Conservation (phyloP, 768 basidiomycete species). For the Gelatoporia subvermispora region DNA sequence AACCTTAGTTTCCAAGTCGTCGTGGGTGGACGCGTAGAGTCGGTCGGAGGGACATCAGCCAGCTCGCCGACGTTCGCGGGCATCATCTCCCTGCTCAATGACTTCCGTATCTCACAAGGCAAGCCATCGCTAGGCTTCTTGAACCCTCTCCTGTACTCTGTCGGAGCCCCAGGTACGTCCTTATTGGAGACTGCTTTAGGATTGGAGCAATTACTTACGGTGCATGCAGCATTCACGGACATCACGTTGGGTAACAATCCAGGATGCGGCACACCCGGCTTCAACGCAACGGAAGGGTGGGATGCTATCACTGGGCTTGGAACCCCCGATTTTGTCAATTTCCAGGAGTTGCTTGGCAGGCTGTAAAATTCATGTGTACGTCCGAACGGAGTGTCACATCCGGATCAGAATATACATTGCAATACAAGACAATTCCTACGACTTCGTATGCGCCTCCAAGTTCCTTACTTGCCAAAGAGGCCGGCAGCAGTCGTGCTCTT, state of each 20-base stretch:
- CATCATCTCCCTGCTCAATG: constrained; percentile 32
- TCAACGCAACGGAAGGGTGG: constrained; percentile 20
- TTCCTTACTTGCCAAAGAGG: constrained; percentile 26
- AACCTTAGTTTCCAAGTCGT: constrained; percentile 48
- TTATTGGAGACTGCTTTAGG: constrained; percentile 12
- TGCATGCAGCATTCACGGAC: constrained; percentile 6
- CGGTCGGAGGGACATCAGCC: constrained; percentile 42
- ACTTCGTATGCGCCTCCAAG: no score
- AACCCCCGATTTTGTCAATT: constrained; percentile 27
- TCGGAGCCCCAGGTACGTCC: constrained; percentile 5
- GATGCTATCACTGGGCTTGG: constrained; percentile 29
- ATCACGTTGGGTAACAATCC: constrained; percentile 21
- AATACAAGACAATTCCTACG: no score
- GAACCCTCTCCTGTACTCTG: constrained; percentile 22
- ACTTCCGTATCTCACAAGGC: constrained; percentile 27
- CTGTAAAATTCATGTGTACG: no score
- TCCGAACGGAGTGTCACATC: no score
- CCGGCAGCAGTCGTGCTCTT: constrained; percentile 42
- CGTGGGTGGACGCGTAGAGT: constrained; percentile 35
- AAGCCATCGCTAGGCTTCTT: constrained; percentile 33
- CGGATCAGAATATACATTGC: no score
- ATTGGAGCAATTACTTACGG: constrained; percentile 9
- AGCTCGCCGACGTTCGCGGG: constrained; percentile 28
- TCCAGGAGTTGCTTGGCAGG: background rate
- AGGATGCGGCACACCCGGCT: constrained; percentile 23